Evolutionary conservation across 1,139 yeast genomes (phyloP).

Genomic region (Geotrichum australiense): DNA sequence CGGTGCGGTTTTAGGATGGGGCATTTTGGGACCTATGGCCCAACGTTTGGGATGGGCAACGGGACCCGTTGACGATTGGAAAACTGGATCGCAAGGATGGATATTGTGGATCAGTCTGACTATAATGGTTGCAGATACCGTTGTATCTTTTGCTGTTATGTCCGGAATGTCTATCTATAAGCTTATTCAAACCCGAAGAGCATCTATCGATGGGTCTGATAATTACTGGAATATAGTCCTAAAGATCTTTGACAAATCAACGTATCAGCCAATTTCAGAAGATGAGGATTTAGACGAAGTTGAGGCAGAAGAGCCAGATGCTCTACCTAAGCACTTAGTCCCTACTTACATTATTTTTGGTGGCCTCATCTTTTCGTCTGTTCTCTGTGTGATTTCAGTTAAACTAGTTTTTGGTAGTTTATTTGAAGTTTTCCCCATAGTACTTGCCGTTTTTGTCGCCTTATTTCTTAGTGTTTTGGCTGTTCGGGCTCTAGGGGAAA

Average conservation of each 20-base stretch:
- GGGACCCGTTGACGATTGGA: conserved; percentile 88
- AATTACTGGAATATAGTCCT: conserved; percentile 5
- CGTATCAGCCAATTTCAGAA: neutral
- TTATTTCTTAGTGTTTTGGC: conserved; percentile 75
- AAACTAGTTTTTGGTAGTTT: conserved; percentile 59
- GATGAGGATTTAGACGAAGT: conserved; percentile 18
- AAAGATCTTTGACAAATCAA: conserved; percentile 4
- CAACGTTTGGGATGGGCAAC: conserved; percentile 74
- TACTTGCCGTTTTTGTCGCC: conserved; percentile 66
- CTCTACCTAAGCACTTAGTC: conserved; percentile 43
- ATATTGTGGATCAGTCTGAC: conserved; percentile 89
- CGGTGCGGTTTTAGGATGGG: conserved; percentile 93
- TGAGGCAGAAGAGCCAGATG: conserved; percentile 38
- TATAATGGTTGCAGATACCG: conserved; percentile 88
- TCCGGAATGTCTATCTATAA: conserved; percentile 31
- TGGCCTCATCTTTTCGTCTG: conserved; percentile 60
- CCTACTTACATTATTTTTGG: conserved; percentile 43
- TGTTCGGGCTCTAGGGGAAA: conserved; percentile 91
- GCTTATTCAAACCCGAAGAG: neutral
- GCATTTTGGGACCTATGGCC: conserved; percentile 72
- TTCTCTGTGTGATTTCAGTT: conserved; percentile 60
- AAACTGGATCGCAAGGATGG: conserved; percentile 95
- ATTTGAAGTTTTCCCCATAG: conserved; percentile 64
- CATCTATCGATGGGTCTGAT: too few relatives aligned
- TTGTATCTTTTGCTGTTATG: conserved; percentile 70